Evolutionary conservation across 2,329 filamentous ascomycete genomes (phyloP), one percentile per base, ranked within the genome.

Genomic region (Aphanoascus verrucosus): DNA sequence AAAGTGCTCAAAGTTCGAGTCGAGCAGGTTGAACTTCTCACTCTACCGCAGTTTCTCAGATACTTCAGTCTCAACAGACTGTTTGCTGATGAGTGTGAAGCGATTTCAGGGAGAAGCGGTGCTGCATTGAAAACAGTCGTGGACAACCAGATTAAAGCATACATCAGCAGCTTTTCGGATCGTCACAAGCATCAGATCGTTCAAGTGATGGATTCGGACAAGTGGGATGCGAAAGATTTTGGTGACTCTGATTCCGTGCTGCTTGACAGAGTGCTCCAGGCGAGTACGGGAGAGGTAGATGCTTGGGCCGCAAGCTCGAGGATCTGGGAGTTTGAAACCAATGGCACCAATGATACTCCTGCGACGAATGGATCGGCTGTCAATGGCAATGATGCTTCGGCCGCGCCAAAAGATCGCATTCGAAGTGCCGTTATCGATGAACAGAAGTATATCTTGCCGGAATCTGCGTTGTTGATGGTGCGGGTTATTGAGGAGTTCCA

Each of bases 361-460:
- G 41, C 67, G 5, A 60, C 72, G 1, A 74, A 77, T 55, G 68
- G 72, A 28, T 44, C 41, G 0, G 37, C 57, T 4, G 53, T 59
- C 20, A 72, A 72, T 52, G 69, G 70, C 1, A 58, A 61, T 37
- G 52, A 54, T 3, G 42, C 56, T 31, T 46, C 58, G 15, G 42
- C 49, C 5, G 61, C 63, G 5, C 62, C 65, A 15, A 87, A 85
- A 63, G 76, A 83, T 53, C 87, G 84, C 68, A 75, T 76, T 3
- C 80, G 86, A 42, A 80, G 79, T 37, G 93, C 93, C 1, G 74
- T 82, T 4, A 85, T 98, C 50, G 90, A 96, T 56, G 82, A 84
- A 23, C 87, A 95, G 65, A 83, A 81, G 51, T 97, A 88, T 65
- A 82, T 94, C 53, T 79, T 98, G 9, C 89, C 93, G 0, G 80